Evolutionary conservation across 2,329 filamentous ascomycete species (phyloP).

Genomic region (Cladosporium sp.): DNA sequence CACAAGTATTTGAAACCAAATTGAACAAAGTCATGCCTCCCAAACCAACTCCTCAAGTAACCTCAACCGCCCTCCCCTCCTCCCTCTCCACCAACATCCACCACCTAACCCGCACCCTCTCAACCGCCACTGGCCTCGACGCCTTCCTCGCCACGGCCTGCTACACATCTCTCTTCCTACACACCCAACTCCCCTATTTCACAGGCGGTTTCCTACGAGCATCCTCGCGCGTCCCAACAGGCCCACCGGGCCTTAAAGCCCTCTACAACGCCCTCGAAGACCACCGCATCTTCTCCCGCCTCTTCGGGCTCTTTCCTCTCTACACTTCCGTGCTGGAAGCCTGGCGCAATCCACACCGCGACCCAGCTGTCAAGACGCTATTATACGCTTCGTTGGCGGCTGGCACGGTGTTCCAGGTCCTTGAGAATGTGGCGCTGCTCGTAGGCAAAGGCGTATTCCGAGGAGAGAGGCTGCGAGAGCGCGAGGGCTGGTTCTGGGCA

Average conservation of each 20-base stretch:
- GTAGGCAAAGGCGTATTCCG: conserved; percentile 68
- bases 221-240: conserved; percentile 41
- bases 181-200: conserved; percentile 42
- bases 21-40: not conserved
- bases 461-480: conserved; percentile 37
- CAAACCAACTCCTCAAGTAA: not conserved
- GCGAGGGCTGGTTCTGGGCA: conserved; percentile 61
- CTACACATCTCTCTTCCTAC: conserved; percentile 47
- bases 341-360: conserved; percentile 40
- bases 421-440: conserved; percentile 84
- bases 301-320: conserved; percentile 76
- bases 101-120: conserved; percentile 35
- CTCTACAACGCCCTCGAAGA: conserved; percentile 69
- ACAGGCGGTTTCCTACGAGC: conserved; percentile 30
- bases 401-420: conserved; percentile 69
- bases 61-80: conserved; percentile 8
- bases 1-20: not conserved
- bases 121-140: conserved; percentile 43
- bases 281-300: conserved; percentile 68
- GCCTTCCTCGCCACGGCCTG: conserved; percentile 44
- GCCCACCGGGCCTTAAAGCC: conserved; percentile 33
- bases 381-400: conserved; percentile 67
- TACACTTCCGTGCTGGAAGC: conserved; percentile 63
- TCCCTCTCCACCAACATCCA: conserved; percentile 22
- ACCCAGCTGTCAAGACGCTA: conserved; percentile 52